Conservation (phyloP, 2,329 filamentous ascomycete species). For the Ploettnerulaceae sp. region DNA sequence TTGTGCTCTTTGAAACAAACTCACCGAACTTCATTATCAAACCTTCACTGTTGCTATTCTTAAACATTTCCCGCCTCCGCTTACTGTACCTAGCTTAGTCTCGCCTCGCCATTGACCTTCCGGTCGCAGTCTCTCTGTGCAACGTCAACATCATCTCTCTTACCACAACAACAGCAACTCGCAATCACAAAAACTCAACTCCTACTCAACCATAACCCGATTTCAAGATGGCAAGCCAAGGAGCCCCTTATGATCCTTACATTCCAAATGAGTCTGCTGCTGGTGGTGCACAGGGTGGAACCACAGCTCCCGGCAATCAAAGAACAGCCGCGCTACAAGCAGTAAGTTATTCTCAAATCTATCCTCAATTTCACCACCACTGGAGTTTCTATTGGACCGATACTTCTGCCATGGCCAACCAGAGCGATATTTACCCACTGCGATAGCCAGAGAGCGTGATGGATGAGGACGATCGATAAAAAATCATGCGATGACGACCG, state of each 20-base stretch:
- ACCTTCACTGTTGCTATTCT: too few relatives aligned
- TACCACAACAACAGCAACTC: background rate
- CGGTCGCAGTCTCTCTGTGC: too few relatives aligned
- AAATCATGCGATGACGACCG: background rate
- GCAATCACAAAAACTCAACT: background rate
- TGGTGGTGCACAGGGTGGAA: slow-evolving; percentile 35
- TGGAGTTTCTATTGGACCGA: background rate
- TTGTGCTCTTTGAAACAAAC: too few relatives aligned
- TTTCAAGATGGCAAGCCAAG: slow-evolving; percentile 28
- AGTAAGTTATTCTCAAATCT: slow-evolving; percentile 55
- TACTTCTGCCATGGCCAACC: slow-evolving; percentile 18
- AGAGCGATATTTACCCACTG: too few relatives aligned
- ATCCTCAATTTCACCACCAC: slow-evolving; percentile 13
- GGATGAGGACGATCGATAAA: slow-evolving; percentile 2
- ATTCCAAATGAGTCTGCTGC: slow-evolving; percentile 29
- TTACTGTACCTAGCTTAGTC: too few relatives aligned
- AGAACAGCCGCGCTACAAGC: slow-evolving; percentile 74
- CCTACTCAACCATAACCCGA: too few relatives aligned
- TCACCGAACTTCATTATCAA: too few relatives aligned
- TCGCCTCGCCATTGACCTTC: too few relatives aligned
- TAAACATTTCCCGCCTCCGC: too few relatives aligned
- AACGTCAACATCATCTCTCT: background rate
- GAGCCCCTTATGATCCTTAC: slow-evolving; percentile 34
- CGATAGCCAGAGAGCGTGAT: too few relatives aligned
- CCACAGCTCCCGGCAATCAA: slow-evolving; percentile 43